Evolutionary conservation across 108 stramenopile species (phyloP).

Genomic region (Pelagomonas calceolata): DNA sequence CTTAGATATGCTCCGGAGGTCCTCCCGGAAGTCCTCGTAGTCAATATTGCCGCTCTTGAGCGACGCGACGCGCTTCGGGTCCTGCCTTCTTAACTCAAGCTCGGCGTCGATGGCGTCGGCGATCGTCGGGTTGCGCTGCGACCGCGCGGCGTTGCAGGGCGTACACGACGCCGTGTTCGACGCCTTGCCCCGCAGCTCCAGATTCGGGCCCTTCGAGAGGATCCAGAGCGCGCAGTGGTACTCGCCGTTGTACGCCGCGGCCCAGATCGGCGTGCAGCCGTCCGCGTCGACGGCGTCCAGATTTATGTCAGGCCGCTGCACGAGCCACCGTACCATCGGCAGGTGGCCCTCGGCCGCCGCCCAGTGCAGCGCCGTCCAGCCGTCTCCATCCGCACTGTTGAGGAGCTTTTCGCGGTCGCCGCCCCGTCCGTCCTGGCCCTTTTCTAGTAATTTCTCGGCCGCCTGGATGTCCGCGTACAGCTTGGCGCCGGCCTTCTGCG

Average conservation of each 20-base stretch:
- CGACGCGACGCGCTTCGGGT: not conserved
- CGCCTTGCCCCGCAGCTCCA: not conserved
- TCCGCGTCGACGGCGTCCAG: not conserved
- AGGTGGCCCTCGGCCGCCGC: not conserved
- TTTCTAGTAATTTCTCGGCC: not conserved
- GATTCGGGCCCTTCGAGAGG: not conserved
- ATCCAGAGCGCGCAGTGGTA: not conserved
- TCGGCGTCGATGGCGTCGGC: constrained; percentile 8
- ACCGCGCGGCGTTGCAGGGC: not conserved
- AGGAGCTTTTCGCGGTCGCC: no score
- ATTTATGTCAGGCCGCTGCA: not conserved
- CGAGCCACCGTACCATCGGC: not conserved
- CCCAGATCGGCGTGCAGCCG: constrained; percentile 3
- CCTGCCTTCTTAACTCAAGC: not conserved
- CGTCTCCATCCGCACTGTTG: not conserved
- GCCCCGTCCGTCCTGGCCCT: not conserved
- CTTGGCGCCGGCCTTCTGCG: not conserved
- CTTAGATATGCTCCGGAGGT: no score
- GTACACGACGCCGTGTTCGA: not conserved
- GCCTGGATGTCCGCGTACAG: not conserved
- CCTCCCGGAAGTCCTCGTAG: no score
- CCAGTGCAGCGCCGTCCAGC: constrained; percentile 7
- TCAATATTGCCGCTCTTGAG: no score
- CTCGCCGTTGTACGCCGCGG: not conserved
- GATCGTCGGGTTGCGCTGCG: constrained; percentile 2